Conservation (phyloP, 352 stramenopile species). For the Pythium chondricola region DNA sequence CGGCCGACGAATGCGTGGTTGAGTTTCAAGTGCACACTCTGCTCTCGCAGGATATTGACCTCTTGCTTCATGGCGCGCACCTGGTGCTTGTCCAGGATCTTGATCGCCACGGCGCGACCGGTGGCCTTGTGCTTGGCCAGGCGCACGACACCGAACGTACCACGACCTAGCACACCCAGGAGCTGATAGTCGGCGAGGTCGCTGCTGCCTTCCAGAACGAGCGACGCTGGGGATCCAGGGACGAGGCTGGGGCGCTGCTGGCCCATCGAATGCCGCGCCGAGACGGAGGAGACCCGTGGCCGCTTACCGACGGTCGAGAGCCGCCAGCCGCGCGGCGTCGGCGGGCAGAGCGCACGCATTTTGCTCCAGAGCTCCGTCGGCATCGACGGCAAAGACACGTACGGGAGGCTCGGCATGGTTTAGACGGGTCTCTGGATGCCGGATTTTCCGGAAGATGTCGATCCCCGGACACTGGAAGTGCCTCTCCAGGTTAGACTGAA, state of each 20-base stretch:
- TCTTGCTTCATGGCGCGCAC: constrained; percentile 71
- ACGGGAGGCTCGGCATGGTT: constrained; percentile 17
- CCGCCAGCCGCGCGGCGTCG: constrained; percentile 24
- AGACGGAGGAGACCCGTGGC: constrained; percentile 13
- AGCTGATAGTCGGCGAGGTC: constrained; percentile 52
- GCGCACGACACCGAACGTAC: constrained; percentile 76
- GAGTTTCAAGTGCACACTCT: constrained; percentile 52
- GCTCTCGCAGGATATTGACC: constrained; percentile 73
- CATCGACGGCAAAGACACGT: constrained; percentile 16
- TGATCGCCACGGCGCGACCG: constrained; percentile 59
- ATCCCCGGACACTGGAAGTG: too few relatives aligned
- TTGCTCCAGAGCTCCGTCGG: constrained; percentile 10
- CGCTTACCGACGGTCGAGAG: constrained; percentile 19
- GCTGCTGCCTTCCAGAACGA: constrained; percentile 12
- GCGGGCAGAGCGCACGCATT: constrained; percentile 9
- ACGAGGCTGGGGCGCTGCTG: constrained; percentile 7
- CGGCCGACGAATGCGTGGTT: constrained; percentile 62
- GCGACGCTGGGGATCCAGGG: constrained; percentile 13
- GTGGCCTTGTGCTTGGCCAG: constrained; percentile 55
- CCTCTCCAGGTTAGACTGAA: too few relatives aligned
- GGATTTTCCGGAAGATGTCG: too few relatives aligned
- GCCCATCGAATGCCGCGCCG: too few relatives aligned
- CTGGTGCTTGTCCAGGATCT: constrained; percentile 68
- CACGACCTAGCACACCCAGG: constrained; percentile 64
- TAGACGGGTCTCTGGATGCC: too few relatives aligned